Evolutionary conservation across 225 moss, liverwort and hornwort species (phyloP), one percentile per base, ranked within the genome.

Genomic region (Climacium dendroides): DNA sequence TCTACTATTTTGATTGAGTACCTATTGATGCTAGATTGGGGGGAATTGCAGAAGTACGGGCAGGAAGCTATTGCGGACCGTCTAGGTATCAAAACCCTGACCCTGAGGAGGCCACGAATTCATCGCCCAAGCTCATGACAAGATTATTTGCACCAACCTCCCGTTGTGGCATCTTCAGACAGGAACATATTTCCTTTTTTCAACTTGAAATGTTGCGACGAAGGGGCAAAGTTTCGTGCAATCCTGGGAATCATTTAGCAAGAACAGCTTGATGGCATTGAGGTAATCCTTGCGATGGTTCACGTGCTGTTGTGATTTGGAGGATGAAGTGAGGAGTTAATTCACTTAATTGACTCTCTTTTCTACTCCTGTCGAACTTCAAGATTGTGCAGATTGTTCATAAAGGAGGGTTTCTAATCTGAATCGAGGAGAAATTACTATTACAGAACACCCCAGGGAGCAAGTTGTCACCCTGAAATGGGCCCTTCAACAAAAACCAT

Each of bases 1-100:
- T 41, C 55, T 55, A 54, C 28, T n/a, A n/a, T 37, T 22, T 63
- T 81, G 66, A 41, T 41, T 18, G 63, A 47, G 57, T 41, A 55
- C 53, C 82, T 86, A 30, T 79, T 48, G 54, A 84, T 93, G 82
- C 45, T 25, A 62, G 41, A 64, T 58, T 92, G 74, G 86, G 74
- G 81, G 52, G 18, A 43, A 81, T 84, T 92, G 88, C 93, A 94
- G 94, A 94, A 94, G 64, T 94, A 88, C 48, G 94, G 94, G 37
- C 94, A 93, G 85, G 89, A 91, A 77, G 93, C 87, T 58, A 89
- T 94, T 86, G 94, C 94, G 67, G 87, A 93, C 25, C 58, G 83
- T 78, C 92, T 94, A 35, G 90, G 93, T 63, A 94, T 94, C 74
- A 90, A 89, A 85, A 78, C 24, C 24, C 54, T 91, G 80, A 94